Conservation (phyloP, 192 early-diverging fungal species). For the Dissophora ornata region DNA sequence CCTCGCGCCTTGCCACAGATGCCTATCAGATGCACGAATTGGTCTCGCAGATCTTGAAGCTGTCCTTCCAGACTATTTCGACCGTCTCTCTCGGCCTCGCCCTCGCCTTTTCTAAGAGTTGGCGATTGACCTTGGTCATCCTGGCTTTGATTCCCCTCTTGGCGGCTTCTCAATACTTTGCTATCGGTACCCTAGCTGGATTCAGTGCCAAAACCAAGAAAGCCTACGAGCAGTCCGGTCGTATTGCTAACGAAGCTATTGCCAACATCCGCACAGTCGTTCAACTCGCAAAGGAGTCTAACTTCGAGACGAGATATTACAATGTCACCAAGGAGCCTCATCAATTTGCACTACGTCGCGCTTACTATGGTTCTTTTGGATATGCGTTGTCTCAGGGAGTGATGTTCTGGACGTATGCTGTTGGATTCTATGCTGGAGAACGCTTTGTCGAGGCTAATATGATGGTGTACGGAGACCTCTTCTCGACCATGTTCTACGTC, state of each 20-base stretch:
- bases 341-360: conserved; percentile 50
- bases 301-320: conserved; percentile 54
- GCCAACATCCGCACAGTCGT: conserved; percentile 87
- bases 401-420: conserved; percentile 65
- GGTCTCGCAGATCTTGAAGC: conserved; percentile 64
- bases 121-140: conserved; percentile 73
- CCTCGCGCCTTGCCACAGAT: conserved; percentile 82
- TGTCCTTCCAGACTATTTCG: conserved; percentile 56
- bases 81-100: conserved; percentile 37
- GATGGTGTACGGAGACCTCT: conserved; percentile 22
- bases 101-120: conserved; percentile 66
- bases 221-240: conserved; percentile 73
- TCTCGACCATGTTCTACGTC: conserved; percentile 65
- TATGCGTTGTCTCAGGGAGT: conserved; percentile 67
- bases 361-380: conserved; percentile 57
- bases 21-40: conserved; percentile 78
- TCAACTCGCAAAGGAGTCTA: conserved; percentile 68
- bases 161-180: conserved; percentile 68
- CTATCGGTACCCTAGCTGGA: conserved; percentile 63
- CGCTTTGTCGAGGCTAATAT: conserved; percentile 49
- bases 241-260: conserved; percentile 87
- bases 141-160: conserved; percentile 78
- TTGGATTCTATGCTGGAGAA: conserved; percentile 69
- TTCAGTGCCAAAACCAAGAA: conserved; percentile 63
- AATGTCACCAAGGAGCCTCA: conserved; percentile 60